Evolutionary conservation across 225 moss, liverwort and hornwort genomes (phyloP).

Genomic region (Ulota crispa): DNA sequence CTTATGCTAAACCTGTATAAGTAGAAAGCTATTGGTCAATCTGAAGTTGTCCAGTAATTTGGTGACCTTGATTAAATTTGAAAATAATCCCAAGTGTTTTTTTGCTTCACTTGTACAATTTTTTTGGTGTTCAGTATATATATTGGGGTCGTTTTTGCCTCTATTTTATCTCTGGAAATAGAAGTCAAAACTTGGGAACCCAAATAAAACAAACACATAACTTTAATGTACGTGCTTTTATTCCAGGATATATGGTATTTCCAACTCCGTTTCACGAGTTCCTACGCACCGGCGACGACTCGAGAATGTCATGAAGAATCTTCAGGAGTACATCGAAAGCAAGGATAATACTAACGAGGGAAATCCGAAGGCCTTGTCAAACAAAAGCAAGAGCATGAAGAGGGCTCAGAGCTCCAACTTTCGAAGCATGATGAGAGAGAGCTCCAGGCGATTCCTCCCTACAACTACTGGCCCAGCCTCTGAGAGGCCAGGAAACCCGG

Average conservation of each 20-base stretch:
- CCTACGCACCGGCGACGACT: constrained; percentile 72
- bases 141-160: not conserved
- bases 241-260: constrained; percentile 71
- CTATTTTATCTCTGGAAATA: not conserved
- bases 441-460: constrained; percentile 34
- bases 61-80: not conserved
- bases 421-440: constrained; percentile 33
- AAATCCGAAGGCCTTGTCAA: not conserved
- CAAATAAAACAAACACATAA: not conserved
- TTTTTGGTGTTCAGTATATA: too few relatives aligned
- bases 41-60: not conserved
- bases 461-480: not conserved
- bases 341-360: constrained; percentile 21
- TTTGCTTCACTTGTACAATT: too few relatives aligned
- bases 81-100: not conserved
- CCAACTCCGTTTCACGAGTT: constrained; percentile 53
- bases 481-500: constrained; percentile 9
- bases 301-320: constrained; percentile 50
- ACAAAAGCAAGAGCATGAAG: constrained; percentile 24
- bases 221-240: not conserved
- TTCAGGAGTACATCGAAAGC: constrained; percentile 43
- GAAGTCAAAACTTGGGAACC: not conserved
- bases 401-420: constrained; percentile 28
- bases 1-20: not conserved
- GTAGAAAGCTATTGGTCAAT: not conserved